These are phyloP conservation scores for Corinectria fuckeliana DNA, from an alignment of 2,329 filamentous ascomycete genomes.

Conservation along the genomic window DNA sequence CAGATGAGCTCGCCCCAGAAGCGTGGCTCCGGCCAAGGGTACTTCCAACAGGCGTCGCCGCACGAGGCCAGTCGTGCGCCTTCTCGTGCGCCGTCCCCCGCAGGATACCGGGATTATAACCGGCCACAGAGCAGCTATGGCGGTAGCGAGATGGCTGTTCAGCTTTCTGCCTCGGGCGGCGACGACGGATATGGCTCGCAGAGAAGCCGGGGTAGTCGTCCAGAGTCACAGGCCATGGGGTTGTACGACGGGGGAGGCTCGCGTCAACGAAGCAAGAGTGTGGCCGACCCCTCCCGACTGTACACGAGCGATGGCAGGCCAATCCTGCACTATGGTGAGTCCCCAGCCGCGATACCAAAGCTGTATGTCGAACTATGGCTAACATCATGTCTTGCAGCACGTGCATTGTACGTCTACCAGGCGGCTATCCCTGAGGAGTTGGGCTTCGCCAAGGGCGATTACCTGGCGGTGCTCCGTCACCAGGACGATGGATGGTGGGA, in stretches of 20 bases:
- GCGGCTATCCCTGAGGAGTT: slow-evolving; percentile 96
- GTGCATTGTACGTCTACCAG: slow-evolving; percentile 92
- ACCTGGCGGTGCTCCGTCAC: slow-evolving; percentile 83
- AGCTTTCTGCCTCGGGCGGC: slow-evolving; percentile 60
- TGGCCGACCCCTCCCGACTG: slow-evolving; percentile 81
- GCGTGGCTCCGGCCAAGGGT: slow-evolving; percentile 57
- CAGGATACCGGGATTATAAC: slow-evolving; percentile 54
- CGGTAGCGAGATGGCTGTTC: slow-evolving; percentile 68
- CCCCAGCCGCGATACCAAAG: neutral
- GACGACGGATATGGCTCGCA: slow-evolving; percentile 66
- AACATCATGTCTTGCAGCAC: slow-evolving; percentile 62
- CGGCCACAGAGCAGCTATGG: slow-evolving; percentile 60
- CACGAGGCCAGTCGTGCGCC: slow-evolving; percentile 54
- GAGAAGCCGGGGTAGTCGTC: slow-evolving; percentile 58
- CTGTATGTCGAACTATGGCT: slow-evolving; percentile 11
- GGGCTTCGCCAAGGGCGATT: slow-evolving; percentile 89
- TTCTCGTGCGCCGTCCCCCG: slow-evolving; percentile 57
- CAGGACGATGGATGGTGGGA: slow-evolving; percentile 99
- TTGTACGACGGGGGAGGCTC: slow-evolving; percentile 60
- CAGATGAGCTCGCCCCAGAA: slow-evolving; percentile 50
- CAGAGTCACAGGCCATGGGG: slow-evolving; percentile 60
- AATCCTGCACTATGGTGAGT: slow-evolving; percentile 93
- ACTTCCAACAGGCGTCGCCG: slow-evolving; percentile 60
- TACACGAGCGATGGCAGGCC: slow-evolving; percentile 85
- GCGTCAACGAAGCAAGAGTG: slow-evolving; percentile 77